Evolutionary conservation across 23 red algal species (phyloP).

Genomic region (Gracilaria gracilis): DNA sequence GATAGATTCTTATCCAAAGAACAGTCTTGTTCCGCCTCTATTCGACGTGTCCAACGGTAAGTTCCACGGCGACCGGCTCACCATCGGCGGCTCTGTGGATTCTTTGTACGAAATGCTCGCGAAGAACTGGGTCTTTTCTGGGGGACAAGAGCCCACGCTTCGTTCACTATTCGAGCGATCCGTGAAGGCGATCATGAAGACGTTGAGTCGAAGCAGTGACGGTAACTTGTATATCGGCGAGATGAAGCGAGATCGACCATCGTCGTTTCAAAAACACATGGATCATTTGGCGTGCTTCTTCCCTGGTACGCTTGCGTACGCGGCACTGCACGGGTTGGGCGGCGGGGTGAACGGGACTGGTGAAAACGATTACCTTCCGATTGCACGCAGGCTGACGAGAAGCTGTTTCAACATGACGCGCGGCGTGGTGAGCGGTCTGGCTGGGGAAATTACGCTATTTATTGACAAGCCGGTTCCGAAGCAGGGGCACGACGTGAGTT

Average conservation of each 20-base stretch:
- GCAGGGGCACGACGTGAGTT: constrained; percentile 42
- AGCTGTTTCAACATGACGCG: constrained; percentile 72
- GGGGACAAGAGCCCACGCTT: constrained; percentile 3
- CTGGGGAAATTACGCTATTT: constrained; percentile 65
- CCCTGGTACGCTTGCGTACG: constrained; percentile 61
- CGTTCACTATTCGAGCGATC: constrained; percentile 19
- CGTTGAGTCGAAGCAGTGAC: constrained; percentile 6
- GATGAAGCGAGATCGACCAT: not conserved
- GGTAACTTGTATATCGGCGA: constrained; percentile 56
- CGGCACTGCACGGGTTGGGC: constrained; percentile 64
- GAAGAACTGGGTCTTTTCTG: constrained; percentile 46
- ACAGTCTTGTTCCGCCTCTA: constrained; percentile 24
- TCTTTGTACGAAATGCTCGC: constrained; percentile 61
- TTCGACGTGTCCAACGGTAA: constrained; percentile 14
- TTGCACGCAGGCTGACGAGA: constrained; percentile 52
- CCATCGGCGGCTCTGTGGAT: constrained; percentile 52
- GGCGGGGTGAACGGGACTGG: constrained; percentile 12
- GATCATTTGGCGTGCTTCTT: constrained; percentile 76
- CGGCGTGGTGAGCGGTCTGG: constrained; percentile 55
- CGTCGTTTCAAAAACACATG: constrained; percentile 10
- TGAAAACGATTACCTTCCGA: constrained; percentile 27
- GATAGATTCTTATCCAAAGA: not conserved
- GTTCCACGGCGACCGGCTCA: constrained; percentile 32
- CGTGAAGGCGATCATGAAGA: not conserved
- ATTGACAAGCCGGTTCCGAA: not conserved